Evolutionary conservation across 2,329 filamentous ascomycete genomes (phyloP).

Genomic region (Talaromyces rugulosus): DNA sequence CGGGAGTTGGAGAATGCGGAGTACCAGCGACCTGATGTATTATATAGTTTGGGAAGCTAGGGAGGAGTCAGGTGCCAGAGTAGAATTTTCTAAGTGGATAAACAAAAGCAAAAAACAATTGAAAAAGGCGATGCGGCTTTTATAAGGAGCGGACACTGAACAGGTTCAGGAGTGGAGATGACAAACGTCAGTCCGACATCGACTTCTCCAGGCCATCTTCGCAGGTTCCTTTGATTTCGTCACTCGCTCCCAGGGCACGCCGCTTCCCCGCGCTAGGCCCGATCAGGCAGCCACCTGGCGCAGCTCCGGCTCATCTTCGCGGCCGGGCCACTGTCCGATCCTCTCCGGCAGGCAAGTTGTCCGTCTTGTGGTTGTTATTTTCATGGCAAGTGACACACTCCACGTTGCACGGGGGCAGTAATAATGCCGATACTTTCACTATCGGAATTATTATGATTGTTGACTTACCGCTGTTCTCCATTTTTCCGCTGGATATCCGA

Average conservation of each 20-base stretch:
- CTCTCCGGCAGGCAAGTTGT: conserved; percentile 16
- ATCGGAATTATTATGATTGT: background rate
- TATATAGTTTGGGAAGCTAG: background rate
- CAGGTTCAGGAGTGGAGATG: background rate
- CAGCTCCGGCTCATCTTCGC: conserved; percentile 17
- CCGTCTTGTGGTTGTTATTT: too few relatives aligned
- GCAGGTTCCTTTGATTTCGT: background rate
- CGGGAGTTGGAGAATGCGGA: conserved; percentile 5
- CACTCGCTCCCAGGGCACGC: background rate
- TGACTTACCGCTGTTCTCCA: background rate
- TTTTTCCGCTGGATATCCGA: background rate
- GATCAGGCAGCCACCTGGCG: conserved; percentile 12
- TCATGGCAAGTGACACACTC: background rate
- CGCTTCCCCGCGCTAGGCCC: conserved; percentile 17
- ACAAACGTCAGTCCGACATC: background rate
- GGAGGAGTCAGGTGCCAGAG: background rate
- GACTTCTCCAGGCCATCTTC: background rate
- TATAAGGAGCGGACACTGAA: background rate
- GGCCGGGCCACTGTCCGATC: conserved; percentile 17
- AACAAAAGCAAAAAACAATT: background rate
- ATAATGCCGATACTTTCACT: background rate
- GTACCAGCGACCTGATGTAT: background rate
- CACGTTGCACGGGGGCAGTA: background rate
- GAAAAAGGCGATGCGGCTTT: background rate
- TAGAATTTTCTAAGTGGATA: background rate